A percentile compares a stretch with the other conserved stretches of the same genome.
Conservation (phyloP, 1,139 yeast genomes). For the Yamadazyma blattariae region DNA sequence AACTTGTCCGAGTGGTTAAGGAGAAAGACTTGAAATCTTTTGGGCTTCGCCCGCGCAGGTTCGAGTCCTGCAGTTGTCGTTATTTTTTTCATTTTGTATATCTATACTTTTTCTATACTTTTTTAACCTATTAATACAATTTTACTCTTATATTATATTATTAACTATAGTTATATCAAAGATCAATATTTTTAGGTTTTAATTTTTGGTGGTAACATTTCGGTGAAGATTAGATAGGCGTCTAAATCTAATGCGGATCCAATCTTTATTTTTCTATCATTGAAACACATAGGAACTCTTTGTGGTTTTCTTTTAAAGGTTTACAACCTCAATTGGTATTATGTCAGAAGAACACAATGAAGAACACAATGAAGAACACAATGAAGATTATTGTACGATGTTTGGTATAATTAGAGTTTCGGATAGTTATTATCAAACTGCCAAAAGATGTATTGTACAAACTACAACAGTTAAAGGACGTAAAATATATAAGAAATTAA, state of each 20-base stretch:
- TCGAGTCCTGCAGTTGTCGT: slow-evolving; percentile 59
- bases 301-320: too few relatives aligned
- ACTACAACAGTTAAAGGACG: slow-evolving; percentile 17
- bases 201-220: too few relatives aligned
- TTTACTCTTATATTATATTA: background rate
- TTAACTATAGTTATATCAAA: too few relatives aligned
- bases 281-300: too few relatives aligned
- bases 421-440: slow-evolving; percentile 11
- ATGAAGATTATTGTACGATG: background rate
- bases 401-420: background rate
- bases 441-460: slow-evolving; percentile 19
- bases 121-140: background rate
- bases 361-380: background rate
- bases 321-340: background rate
- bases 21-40: slow-evolving; percentile 58
- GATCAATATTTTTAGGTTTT: too few relatives aligned
- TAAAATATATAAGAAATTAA: slow-evolving; percentile 28
- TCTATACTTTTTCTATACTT: background rate
- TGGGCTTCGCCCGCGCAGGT: slow-evolving; percentile 62
- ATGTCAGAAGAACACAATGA: background rate
- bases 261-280: too few relatives aligned
- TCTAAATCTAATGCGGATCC: too few relatives aligned
- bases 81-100: too few relatives aligned
- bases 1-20: slow-evolving; percentile 59
- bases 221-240: too few relatives aligned